These are phyloP conservation scores for Pleurotus citrinopileatus DNA, from an alignment of 768 basidiomycete genomes.

Conservation along the genomic window DNA sequence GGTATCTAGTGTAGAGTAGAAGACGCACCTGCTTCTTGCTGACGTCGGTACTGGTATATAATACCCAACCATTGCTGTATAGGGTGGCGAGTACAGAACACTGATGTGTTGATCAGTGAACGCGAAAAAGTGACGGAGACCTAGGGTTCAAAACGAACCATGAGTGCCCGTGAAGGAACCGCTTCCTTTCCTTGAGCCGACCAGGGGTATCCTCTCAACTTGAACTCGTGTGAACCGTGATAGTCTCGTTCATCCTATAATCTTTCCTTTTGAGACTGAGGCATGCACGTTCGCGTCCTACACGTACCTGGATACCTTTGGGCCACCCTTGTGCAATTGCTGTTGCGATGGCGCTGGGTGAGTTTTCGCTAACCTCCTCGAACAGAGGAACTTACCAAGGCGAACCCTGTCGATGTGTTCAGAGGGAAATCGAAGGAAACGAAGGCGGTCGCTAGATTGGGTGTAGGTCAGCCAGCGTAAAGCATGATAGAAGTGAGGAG, in stretches of 20 bases:
- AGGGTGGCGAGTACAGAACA: not conserved
- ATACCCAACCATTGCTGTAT: slow-evolving; percentile 4
- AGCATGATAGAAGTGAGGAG: not conserved
- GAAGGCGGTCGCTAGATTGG: not conserved
- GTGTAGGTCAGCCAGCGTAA: not conserved
- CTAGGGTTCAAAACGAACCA: not conserved
- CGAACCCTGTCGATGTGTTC: not conserved
- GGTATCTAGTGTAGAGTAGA: not conserved
- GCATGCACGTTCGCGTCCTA: not conserved
- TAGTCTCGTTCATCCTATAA: slow-evolving; percentile 6
- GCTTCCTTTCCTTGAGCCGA: slow-evolving; percentile 6
- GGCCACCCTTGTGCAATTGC: slow-evolving; percentile 1
- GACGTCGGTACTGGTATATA: not conserved
- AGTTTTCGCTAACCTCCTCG: not conserved
- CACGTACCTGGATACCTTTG: slow-evolving; percentile 3
- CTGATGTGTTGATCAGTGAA: not conserved
- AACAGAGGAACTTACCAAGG: not conserved
- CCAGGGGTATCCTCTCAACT: slow-evolving; percentile 9
- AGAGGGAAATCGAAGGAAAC: slow-evolving; percentile 1
- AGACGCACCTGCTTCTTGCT: slow-evolving; percentile 8
- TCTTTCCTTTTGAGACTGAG: not conserved
- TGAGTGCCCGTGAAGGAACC: slow-evolving; percentile 7
- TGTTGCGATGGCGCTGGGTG: too few species aligned
- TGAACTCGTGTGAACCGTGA: slow-evolving; percentile 11
- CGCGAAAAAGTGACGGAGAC: not conserved